Percentiles rank a stretch among this genome's conserved stretches.
These are phyloP conservation scores for Paecilomyces fulvus DNA, from an alignment of 2,329 filamentous ascomycete genomes.

Conservation along the genomic window DNA sequence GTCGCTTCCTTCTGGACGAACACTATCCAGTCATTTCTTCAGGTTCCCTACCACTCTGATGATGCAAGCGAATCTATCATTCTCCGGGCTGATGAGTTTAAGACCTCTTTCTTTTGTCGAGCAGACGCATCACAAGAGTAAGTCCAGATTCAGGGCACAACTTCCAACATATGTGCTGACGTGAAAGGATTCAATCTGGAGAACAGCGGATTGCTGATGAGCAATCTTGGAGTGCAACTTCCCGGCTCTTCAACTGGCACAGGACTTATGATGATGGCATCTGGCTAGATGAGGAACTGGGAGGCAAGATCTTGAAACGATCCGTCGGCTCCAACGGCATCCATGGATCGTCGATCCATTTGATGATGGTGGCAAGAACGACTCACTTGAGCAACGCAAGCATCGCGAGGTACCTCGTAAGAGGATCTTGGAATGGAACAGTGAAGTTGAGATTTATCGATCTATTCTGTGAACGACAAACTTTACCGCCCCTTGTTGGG, in stretches of 20 bases:
- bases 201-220: conserved; percentile 9
- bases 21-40: too few species aligned
- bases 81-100: too few species aligned
- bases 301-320: conserved; percentile 6
- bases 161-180: conserved; percentile 1
- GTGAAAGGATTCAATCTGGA: not conserved
- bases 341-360: conserved; percentile 16
- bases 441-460: not conserved
- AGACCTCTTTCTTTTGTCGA: too few species aligned
- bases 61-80: too few species aligned
- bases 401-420: conserved; percentile 3
- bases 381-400: conserved; percentile 3
- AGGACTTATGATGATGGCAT: conserved; percentile 13
- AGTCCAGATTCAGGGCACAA: not conserved
- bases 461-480: not conserved
- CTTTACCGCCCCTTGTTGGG: too few species aligned
- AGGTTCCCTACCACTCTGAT: too few species aligned
- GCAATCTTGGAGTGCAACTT: conserved; percentile 11
- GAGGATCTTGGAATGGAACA: conserved; percentile 8
- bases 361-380: conserved; percentile 1
- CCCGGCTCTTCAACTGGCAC: conserved; percentile 18
- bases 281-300: conserved; percentile 14
- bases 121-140: not conserved
- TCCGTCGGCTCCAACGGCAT: conserved; percentile 12
- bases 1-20: too few species aligned